Evolutionary conservation across 164 flowering plant genomes (phyloP), one percentile per base, ranked within the genome.

Genomic region (Liquidambar formosana): DNA sequence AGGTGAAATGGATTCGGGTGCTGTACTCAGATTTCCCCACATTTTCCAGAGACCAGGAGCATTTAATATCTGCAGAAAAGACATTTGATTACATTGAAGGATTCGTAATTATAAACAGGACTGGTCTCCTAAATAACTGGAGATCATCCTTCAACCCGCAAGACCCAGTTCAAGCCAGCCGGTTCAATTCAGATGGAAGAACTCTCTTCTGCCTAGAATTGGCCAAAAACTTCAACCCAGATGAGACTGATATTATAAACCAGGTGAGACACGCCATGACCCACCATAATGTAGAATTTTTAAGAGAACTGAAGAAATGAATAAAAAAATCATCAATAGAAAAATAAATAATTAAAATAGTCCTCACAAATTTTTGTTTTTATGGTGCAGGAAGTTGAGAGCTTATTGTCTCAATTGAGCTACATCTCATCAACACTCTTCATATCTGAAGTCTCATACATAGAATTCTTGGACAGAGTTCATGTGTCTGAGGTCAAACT

Each of bases 1-100:
- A 88, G 92, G 92, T 88, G 52, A 86, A 80, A 75, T 88, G 92
- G 92, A 85, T 87, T 18, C 73, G 89, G 67, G 83, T 82, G 41
- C 66, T 83, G 43, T 87, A 87, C 65, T 65, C 76, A 22, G 86
- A 87, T 59, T 85, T 87, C 60, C n/a, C 74, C 11, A 68, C 83
- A 61, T 87, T 87, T 67, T 14, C 81, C 46, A 64, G 63, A 65
- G 91, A 87, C 68, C 91, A 87, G 67, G 91, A 87, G 71, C 66
- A 53, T 18, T 64, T 87, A 33, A 83, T 87, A 60, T 80, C 88
- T 23, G 71, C 81, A 66, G 75, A 75, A 51, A 75, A 70, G 19
- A 68, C 82, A 51, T 85, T 87, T 27, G 85, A 85, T 61, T 87
- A 87, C 43, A 56, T 87, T 45, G 91, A 87, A 81, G 91, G 89